Base-by-base conservation (phyloP, 768 basidiomycete species). In the Pulveroboletus frians region DNA sequence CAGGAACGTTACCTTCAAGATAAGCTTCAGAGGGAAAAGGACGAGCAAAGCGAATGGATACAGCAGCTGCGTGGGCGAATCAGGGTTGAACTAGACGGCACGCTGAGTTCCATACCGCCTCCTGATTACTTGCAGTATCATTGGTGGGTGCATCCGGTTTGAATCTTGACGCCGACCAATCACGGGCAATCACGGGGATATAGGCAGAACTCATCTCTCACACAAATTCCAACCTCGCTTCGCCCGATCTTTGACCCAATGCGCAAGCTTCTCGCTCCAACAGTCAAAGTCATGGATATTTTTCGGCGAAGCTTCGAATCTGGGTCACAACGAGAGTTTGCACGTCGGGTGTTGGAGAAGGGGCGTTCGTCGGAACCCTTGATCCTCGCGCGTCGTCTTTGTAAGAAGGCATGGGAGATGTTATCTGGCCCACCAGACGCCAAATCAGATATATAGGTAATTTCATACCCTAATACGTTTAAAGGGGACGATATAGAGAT, bases 301-400 rank as follows among this genome's bases (percentile, higher is more conserved):
- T 66, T 81, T 20, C 75, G 65, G 29, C 75, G 78, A 34, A 85
- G 76, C 49, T 52, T 85, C 14, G 61, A 69, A 14, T 78, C 77
- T 1, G 85, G 86, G 10, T 76, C 78, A 50, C 80, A 84, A 52
- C 71, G 60, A 42, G 69, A 79, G 55, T 79, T 89, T 59, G 81
- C 76, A 3, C 57, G 57, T 27, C 78, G 79, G 4, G 65, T 83
- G 14, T 80, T 79, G 77, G 79, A 84, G 60, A 87, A 84, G 61
- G 78, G 83, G 15, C 73, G 70, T 67, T 77, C 80, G 1, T 71
- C 73, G 11, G 83, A 87, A 46, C 87, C 87, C 1, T 79, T 66
- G 39, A 55, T 62, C 40, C 67, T 77, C 8, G 73, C 68, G 11
- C 61, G 64, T n/a, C 72, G 66, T n/a, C 69, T 69, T 5, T 65